These are phyloP conservation scores for Leavenworthia alabamica DNA, from an alignment of 345 rosid species.

Conservation along the genomic window DNA sequence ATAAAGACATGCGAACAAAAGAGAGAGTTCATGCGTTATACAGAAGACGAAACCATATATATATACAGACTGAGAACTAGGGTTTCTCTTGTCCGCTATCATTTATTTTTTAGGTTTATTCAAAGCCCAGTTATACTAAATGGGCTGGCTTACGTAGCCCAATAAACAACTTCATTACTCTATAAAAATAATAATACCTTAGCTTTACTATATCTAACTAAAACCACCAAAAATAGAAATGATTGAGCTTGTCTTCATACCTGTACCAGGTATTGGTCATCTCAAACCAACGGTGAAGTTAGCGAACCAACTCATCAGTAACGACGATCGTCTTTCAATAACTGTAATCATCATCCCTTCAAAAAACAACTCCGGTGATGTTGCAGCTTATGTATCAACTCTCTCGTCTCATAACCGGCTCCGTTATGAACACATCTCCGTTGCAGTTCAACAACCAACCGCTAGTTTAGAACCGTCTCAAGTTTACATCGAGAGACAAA, in stretches of 20 bases:
- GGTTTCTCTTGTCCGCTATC: conserved; percentile 2
- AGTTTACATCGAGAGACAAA: conserved; percentile 27
- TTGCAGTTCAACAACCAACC: not conserved
- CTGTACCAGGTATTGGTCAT: conserved; percentile 42
- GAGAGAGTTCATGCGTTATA: not conserved
- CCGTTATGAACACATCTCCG: conserved; percentile 30
- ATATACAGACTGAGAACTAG: not conserved
- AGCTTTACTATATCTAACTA: not conserved
- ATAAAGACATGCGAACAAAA: not conserved
- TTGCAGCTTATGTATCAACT: conserved; percentile 1
- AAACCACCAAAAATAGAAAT: not conserved
- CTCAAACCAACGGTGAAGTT: conserved; percentile 33
- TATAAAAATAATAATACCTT: not conserved
- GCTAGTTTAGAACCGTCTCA: not conserved
- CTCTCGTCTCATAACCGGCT: conserved; percentile 16
- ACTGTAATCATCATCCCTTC: conserved; percentile 38
- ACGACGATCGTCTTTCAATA: conserved; percentile 29
- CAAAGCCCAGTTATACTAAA: not conserved
- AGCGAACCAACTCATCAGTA: conserved; percentile 34
- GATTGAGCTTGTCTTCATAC: conserved; percentile 48
- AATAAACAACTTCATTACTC: not conserved
- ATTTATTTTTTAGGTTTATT: not conserved
- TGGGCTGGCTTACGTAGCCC: not conserved
- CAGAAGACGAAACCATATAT: not conserved
- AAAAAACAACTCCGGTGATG: not conserved